Percentiles rank a stretch among this genome's conserved stretches.
These are phyloP conservation scores for Fusarium begoniae DNA, from an alignment of 2,329 filamentous ascomycete genomes.

Conservation along the genomic window DNA sequence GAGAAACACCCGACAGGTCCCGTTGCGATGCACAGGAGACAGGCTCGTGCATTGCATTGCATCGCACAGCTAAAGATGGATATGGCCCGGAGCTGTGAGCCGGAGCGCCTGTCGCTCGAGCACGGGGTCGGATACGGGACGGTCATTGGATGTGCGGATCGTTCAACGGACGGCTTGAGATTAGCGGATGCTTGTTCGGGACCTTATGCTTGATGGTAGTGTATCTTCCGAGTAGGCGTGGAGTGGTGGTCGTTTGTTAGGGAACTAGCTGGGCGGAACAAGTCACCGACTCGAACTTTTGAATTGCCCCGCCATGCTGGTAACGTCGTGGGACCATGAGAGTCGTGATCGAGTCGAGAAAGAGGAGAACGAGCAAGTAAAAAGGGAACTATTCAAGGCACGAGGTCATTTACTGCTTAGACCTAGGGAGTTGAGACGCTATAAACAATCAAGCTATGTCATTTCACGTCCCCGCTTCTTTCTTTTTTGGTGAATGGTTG, in stretches of 20 bases:
- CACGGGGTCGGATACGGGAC: constrained; percentile 44
- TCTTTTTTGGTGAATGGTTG: background rate
- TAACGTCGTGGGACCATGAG: constrained; percentile 24
- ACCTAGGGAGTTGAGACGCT: background rate
- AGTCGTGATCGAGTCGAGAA: constrained; percentile 5
- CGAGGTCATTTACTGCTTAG: constrained; percentile 13
- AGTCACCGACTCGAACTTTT: background rate
- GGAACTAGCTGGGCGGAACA: background rate
- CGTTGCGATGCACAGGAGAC: constrained; percentile 16
- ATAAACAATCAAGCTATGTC: background rate
- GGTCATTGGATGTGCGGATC: constrained; percentile 43
- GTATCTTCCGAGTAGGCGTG: background rate
- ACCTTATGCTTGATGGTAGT: background rate
- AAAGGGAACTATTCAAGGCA: background rate
- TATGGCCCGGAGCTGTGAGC: constrained; percentile 16
- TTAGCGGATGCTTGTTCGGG: constrained; percentile 42
- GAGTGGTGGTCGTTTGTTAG: background rate
- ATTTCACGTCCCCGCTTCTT: constrained; percentile 30
- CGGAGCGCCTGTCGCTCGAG: constrained; percentile 45
- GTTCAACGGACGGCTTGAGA: constrained; percentile 35
- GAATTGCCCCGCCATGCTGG: constrained; percentile 14
- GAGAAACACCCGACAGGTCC: constrained; percentile 23
- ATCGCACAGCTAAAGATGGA: constrained; percentile 17
- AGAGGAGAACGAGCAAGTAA: constrained; percentile 13
- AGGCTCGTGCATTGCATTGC: constrained; percentile 12